phyloP scores from a whole-genome alignment of 2,329 filamentous ascomycete species.

The Huntiella bhutanensis region DNA sequence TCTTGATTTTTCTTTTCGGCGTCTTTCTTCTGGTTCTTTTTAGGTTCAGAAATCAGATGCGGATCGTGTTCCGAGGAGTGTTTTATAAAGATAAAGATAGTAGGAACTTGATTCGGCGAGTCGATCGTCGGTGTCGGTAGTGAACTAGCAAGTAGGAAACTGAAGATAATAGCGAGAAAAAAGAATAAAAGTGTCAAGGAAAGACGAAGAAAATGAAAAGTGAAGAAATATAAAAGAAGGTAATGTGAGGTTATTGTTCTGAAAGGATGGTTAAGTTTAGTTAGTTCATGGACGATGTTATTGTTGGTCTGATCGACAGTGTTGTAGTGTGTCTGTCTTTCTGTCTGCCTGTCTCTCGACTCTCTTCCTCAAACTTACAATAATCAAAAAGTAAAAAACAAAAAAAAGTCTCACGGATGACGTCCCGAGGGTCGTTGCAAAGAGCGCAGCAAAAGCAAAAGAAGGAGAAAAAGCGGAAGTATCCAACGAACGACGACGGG shows the following conservation, averaged over 20 bases:
- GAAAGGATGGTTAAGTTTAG: background rate
- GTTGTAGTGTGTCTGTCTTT: no score
- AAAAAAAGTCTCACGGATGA: background rate
- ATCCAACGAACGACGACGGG: no score
- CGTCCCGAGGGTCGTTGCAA: conserved; percentile 2
- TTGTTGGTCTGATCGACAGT: no score
- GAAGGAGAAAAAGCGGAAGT: background rate
- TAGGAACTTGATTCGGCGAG: background rate
- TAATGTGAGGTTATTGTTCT: background rate
- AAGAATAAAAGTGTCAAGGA: background rate
- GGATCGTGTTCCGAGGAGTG: background rate
- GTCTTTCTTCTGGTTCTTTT: background rate
- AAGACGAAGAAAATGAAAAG: background rate
- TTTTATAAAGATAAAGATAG: background rate
- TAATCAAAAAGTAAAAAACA: background rate
- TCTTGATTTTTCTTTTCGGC: background rate
- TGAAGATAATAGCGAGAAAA: background rate
- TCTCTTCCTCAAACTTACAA: background rate
- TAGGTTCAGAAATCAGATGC: background rate
- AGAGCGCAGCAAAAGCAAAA: background rate
- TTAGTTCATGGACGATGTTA: background rate
- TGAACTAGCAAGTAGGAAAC: background rate
- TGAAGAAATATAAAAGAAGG: background rate
- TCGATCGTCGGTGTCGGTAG: background rate
- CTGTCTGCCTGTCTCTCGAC: no score